phyloP scores from a whole-genome alignment of 2,329 filamentous ascomycete genomes.

The Penicillium sp. region DNA sequence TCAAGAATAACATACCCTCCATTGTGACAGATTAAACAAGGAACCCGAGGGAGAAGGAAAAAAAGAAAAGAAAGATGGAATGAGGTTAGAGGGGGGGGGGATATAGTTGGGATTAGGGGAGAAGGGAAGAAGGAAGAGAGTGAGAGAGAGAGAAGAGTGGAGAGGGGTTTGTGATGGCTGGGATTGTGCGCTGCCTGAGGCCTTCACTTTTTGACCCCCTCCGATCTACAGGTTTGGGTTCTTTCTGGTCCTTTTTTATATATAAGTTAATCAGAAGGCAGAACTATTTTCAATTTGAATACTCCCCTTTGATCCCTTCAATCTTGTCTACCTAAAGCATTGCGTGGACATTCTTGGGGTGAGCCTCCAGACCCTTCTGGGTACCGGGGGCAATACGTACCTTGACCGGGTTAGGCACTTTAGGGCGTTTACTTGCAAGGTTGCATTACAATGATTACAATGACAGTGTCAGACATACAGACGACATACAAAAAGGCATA shows the following conservation, averaged over 20 bases:
- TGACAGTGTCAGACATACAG: background rate
- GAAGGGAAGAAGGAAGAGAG: slow-evolving; percentile 23
- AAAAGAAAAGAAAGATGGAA: slow-evolving; percentile 38
- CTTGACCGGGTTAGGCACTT: background rate
- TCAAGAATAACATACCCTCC: slow-evolving; percentile 61
- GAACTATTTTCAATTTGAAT: background rate
- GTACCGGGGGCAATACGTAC: slow-evolving; percentile 5
- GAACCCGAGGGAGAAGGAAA: slow-evolving; percentile 30
- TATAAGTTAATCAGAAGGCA: background rate
- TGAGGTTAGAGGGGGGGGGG: slow-evolving; percentile 41
- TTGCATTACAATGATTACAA: slow-evolving; percentile 2
- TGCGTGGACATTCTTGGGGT: slow-evolving; percentile 8
- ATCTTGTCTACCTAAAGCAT: slow-evolving; percentile 9
- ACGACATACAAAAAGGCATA: background rate
- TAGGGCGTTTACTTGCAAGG: background rate
- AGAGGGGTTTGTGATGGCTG: slow-evolving; percentile 32
- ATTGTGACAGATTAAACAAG: slow-evolving; percentile 49
- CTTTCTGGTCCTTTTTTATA: background rate
- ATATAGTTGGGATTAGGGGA: slow-evolving; percentile 22
- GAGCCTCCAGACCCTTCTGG: slow-evolving; percentile 10
- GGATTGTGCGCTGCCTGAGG: slow-evolving; percentile 19
- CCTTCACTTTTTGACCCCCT: slow-evolving; percentile 4
- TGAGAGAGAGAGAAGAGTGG: slow-evolving; percentile 19
- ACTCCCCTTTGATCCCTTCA: background rate
- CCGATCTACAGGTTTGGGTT: background rate